A percentile compares a stretch with the other conserved stretches of the same genome.
Conservation (phyloP, 768 basidiomycete species). For the Boletellus emodensis region DNA sequence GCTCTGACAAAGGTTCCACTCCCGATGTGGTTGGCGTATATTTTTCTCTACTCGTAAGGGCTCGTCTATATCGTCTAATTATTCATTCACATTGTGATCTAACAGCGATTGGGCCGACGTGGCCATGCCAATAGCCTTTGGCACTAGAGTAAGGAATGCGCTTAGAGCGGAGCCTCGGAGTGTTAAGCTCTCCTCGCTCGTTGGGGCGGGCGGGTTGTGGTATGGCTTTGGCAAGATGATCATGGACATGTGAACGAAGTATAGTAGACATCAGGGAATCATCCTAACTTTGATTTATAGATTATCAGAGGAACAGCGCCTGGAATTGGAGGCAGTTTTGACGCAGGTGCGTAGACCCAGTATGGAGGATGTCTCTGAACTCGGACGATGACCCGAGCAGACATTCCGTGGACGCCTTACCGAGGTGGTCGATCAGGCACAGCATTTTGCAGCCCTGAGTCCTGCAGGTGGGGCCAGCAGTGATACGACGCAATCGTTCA, state of each 20-base stretch:
- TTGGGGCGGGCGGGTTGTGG: slow-evolving; percentile 87
- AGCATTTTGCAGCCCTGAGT: slow-evolving; percentile 76
- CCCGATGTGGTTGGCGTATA: slow-evolving; percentile 90
- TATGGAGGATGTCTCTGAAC: slow-evolving; percentile 4
- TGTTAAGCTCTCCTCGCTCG: slow-evolving; percentile 76
- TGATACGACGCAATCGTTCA: slow-evolving; percentile 67
- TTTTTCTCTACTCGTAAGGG: slow-evolving; percentile 71
- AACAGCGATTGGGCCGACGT: slow-evolving; percentile 86
- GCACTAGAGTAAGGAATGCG: slow-evolving; percentile 74
- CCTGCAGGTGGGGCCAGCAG: slow-evolving; percentile 52
- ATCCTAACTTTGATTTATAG: slow-evolving; percentile 37
- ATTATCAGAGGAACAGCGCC: slow-evolving; percentile 69
- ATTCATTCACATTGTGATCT: slow-evolving; percentile 1
- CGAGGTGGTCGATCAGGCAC: slow-evolving; percentile 84
- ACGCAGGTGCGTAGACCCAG: slow-evolving; percentile 46
- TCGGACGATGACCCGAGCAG: slow-evolving; percentile 35
- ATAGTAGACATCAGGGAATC: not conserved
- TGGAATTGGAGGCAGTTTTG: slow-evolving; percentile 68
- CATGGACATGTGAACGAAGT: slow-evolving; percentile 64
- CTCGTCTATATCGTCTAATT: not conserved
- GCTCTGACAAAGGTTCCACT: slow-evolving; percentile 72
- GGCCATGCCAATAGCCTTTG: slow-evolving; percentile 76
- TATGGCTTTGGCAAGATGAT: slow-evolving; percentile 89
- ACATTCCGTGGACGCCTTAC: slow-evolving; percentile 71
- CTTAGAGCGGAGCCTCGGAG: slow-evolving; percentile 85